Evolutionary conservation across 192 early-diverging fungal genomes (phyloP), one percentile per base, ranked within the genome.

Genomic region (Coemansia sp.): DNA sequence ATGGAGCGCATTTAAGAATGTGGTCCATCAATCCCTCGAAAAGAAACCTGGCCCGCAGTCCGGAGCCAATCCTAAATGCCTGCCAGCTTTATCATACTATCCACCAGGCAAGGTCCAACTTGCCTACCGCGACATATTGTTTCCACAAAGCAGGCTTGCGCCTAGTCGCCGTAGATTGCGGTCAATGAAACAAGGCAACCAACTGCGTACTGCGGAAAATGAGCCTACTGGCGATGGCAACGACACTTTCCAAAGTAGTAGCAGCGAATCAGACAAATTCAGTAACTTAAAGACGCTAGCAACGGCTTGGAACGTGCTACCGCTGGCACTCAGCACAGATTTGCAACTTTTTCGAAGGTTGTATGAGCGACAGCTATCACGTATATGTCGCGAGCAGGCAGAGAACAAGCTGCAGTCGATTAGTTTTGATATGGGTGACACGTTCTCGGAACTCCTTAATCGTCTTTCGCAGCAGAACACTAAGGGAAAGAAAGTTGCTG

Each of bases 321-420:
- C 76, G 16, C 56, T 78, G 41, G 76, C 76, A 8, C 52, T 68
- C 3, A 73, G 70, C 67, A 38, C 60, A 0, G 70, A 78, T 25
- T 10, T 78, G 56, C 65, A 78, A 25, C 38, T 60, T 27, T 78
- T 69, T 56, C 76, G 76, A 31, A 48, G 62, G 4, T 52, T 69
- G 19, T 78, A 78, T 60, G 76, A 73, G 70, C 62, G 70, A n/a
- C 76, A 78, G 52, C 44, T 78, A 18, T 62, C 63, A 44, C 66
- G 76, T 16, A 78, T 78, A 56, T 73, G 70, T 44, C 76, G 70
- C 56, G 76, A 78, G 63, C 76, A 78, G 55, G 76, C 76, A 7
- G 76, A 78, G 60, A 63, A 73, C 70, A 78, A 78, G 54, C 67
- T 78, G 53, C 60, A 69, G 63, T 73, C 76, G 6, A 69, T 73